A percentile compares a stretch with the other conserved stretches of the same genome.
These are phyloP conservation scores for Botryotinia convoluta DNA, from an alignment of 2,329 filamentous ascomycete genomes.

Conservation along the genomic window DNA sequence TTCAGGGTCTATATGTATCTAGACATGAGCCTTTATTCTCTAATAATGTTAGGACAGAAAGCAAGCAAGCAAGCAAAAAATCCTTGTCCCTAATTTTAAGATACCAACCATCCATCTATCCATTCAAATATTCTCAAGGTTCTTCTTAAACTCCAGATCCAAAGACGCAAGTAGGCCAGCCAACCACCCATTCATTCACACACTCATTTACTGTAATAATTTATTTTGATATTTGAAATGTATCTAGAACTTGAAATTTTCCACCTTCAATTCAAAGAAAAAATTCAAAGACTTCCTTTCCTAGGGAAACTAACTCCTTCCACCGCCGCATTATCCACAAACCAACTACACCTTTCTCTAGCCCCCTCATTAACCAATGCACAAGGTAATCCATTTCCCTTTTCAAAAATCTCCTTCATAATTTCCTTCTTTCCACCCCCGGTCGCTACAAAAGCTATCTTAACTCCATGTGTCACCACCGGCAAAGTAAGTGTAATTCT, in stretches of 20 bases:
- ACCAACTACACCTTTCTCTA: conserved; percentile 91
- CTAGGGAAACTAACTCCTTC: conserved; percentile 82
- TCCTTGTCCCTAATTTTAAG: not conserved
- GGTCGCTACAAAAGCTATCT: conserved; percentile 88
- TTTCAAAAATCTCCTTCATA: conserved; percentile 87
- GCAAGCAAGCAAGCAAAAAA: not conserved
- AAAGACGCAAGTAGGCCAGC: not conserved
- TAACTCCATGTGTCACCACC: conserved; percentile 81
- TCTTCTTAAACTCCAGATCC: conserved; percentile 4
- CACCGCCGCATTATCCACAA: conserved; percentile 81
- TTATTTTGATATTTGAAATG: not conserved
- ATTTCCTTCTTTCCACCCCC: conserved; percentile 87
- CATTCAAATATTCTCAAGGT: not conserved
- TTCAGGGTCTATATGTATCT: too few species aligned
- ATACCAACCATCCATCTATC: not conserved
- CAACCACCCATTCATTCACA: not conserved
- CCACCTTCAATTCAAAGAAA: not conserved
- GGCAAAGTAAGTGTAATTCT: conserved; percentile 91
- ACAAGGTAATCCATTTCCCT: conserved; percentile 73
- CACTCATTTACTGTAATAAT: not conserved
- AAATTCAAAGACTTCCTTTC: conserved; percentile 59
- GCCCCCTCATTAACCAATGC: conserved; percentile 81
- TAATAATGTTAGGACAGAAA: not conserved
- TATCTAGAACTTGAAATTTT: not conserved
- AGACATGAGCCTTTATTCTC: not conserved